Evolutionary conservation across 2,329 filamentous ascomycete species (phyloP).

Genomic region (Byssothecium circinans): DNA sequence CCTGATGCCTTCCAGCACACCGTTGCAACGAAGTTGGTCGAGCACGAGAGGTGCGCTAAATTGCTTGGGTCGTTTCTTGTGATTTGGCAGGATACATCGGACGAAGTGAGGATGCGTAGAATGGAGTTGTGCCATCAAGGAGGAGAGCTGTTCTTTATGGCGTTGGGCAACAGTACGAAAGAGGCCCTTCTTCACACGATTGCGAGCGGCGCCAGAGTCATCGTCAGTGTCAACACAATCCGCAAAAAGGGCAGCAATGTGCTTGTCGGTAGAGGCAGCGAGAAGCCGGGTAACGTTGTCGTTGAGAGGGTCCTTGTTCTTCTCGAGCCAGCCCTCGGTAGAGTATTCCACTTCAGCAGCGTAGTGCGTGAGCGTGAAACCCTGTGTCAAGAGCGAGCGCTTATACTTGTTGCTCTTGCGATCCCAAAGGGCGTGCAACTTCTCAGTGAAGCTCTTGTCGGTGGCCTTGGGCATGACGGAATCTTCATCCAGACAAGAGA

Average conservation of each 20-base stretch:
- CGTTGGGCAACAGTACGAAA: slow-evolving; percentile 96
- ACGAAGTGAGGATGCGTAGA: slow-evolving; percentile 98
- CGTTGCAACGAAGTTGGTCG: slow-evolving; percentile 96
- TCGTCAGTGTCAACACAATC: slow-evolving; percentile 87
- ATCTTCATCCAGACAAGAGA: slow-evolving; percentile 96
- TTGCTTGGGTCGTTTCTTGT: slow-evolving; percentile 94
- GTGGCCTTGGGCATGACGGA: slow-evolving; percentile 99
- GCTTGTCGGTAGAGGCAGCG: slow-evolving; percentile 76
- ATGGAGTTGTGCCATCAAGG: slow-evolving; percentile 88
- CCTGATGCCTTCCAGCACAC: slow-evolving; percentile 97
- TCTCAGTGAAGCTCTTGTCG: slow-evolving; percentile 95
- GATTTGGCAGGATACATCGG: slow-evolving; percentile 94
- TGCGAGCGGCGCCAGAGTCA: slow-evolving; percentile 62
- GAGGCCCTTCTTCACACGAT: slow-evolving; percentile 89
- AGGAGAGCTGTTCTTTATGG: slow-evolving; percentile 98
- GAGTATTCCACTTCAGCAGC: slow-evolving; percentile 97
- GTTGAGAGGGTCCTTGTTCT: slow-evolving; percentile 98
- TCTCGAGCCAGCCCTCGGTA: slow-evolving; percentile 93
- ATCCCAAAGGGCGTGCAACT: slow-evolving; percentile 95
- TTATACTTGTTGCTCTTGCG: slow-evolving; percentile 94
- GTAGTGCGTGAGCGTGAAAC: slow-evolving; percentile 96
- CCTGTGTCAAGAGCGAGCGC: slow-evolving; percentile 81
- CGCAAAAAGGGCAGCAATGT: slow-evolving; percentile 80
- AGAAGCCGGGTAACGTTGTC: slow-evolving; percentile 93
- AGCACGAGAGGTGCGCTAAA: slow-evolving; percentile 90